Conservation (phyloP, 2,329 filamentous ascomycete genomes). For the Pestalotiopsis sp. region DNA sequence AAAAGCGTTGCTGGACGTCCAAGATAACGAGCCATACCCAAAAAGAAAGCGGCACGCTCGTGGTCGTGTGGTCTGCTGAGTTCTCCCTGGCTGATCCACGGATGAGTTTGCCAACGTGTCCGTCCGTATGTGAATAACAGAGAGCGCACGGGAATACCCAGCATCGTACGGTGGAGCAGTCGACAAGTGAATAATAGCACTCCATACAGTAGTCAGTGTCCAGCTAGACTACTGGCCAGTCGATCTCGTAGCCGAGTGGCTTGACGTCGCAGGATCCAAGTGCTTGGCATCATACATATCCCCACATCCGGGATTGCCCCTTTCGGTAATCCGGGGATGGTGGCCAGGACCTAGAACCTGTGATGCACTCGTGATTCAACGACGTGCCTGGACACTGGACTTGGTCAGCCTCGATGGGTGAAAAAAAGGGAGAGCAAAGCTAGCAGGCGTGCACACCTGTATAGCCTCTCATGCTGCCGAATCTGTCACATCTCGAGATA, state of each 20-base stretch:
- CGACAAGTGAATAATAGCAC: background rate
- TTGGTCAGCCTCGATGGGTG: background rate
- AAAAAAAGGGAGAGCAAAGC: background rate
- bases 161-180: background rate
- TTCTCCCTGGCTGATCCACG: background rate
- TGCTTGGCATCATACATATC: conserved; percentile 1
- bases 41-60: background rate
- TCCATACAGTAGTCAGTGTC: background rate
- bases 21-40: background rate
- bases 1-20: background rate
- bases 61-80: background rate
- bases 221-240: background rate
- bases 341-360: background rate
- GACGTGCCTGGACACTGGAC: background rate
- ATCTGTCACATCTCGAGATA: background rate
- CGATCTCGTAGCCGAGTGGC: background rate
- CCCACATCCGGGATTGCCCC: conserved; percentile 6
- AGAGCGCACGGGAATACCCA: background rate
- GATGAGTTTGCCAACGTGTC: background rate
- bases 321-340: background rate
- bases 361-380: conserved; percentile 5
- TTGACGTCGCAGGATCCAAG: background rate
- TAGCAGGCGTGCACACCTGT: background rate
- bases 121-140: background rate
- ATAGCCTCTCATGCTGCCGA: background rate